These are phyloP conservation scores for Sherardia arvensis DNA, from an alignment of 257 asterid genomes.

Conservation along the genomic window DNA sequence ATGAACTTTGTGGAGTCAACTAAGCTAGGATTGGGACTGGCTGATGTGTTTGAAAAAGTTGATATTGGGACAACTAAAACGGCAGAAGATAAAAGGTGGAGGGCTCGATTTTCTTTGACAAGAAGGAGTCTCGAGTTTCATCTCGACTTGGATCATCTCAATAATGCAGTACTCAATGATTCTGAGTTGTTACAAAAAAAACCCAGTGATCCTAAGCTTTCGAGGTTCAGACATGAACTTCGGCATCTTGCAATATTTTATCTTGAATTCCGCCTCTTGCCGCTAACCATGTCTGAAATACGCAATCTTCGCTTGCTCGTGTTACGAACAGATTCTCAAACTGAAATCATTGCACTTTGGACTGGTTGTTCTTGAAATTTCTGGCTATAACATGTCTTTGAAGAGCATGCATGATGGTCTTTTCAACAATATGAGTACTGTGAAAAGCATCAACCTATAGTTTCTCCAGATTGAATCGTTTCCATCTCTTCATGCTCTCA, in stretches of 20 bases:
- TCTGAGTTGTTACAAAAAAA: too few relatives aligned
- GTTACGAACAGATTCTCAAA: conserved; percentile 8
- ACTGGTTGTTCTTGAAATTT: conserved; percentile 33
- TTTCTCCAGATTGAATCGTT: background rate
- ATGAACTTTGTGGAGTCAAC: conserved; percentile 2
- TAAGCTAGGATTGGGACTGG: conserved; percentile 29
- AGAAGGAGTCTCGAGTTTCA: conserved; percentile 14
- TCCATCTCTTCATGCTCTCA: background rate
- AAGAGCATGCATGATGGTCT: conserved; percentile 12
- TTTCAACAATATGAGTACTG: background rate
- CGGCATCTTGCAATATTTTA: conserved; percentile 22
- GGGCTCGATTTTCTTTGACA: too few relatives aligned
- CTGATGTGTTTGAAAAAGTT: conserved; percentile 22
- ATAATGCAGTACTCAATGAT: conserved; percentile 1
- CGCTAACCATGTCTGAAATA: conserved; percentile 11
- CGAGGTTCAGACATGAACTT: background rate
- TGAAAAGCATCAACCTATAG: conserved; percentile 1
- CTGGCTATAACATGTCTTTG: conserved; percentile 21
- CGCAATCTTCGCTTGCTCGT: conserved; percentile 22
- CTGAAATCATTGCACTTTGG: background rate
- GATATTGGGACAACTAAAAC: conserved; percentile 19
- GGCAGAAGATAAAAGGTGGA: conserved; percentile 24
- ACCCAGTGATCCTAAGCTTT: too few relatives aligned
- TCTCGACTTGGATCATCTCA: conserved; percentile 24
- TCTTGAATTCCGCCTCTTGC: conserved; percentile 24